Percentiles rank a stretch among this genome's conserved stretches.
Evolutionary conservation across 768 basidiomycete species (phyloP).

Genomic region (Hericium rajendrae): DNA sequence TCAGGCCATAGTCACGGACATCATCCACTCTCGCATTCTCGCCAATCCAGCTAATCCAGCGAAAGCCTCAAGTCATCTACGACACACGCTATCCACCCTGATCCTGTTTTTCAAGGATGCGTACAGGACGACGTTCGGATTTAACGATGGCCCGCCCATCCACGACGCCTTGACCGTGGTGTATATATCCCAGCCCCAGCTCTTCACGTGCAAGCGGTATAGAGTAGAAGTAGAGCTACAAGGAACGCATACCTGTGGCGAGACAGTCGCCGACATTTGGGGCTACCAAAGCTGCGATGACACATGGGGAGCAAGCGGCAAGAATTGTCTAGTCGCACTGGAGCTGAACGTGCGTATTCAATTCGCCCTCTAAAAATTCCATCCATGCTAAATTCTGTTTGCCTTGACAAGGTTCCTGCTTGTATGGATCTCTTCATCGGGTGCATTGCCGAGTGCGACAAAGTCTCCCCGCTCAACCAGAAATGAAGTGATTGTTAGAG

Average conservation of each 20-base stretch:
- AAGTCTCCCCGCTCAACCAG: constrained; percentile 50
- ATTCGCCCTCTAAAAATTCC: background rate
- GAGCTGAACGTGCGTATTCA: constrained; percentile 47
- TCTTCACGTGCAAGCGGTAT: constrained; percentile 56
- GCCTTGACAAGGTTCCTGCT: constrained; percentile 35
- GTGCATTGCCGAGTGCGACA: constrained; percentile 49
- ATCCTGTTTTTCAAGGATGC: constrained; percentile 64
- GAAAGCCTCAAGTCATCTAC: constrained; percentile 35
- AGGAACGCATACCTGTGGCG: constrained; percentile 57
- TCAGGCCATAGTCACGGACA: constrained; percentile 61
- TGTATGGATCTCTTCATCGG: constrained; percentile 63
- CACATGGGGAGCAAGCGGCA: constrained; percentile 63
- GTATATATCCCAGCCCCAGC: constrained; percentile 57
- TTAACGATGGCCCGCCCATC: constrained; percentile 76
- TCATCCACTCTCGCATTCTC: constrained; percentile 45
- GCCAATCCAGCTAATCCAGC: constrained; percentile 4
- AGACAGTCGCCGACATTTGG: constrained; percentile 77
- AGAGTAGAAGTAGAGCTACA: constrained; percentile 76
- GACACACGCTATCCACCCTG: constrained; percentile 66
- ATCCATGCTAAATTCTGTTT: background rate
- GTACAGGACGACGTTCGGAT: constrained; percentile 72
- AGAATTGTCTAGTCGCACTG: constrained; percentile 68
- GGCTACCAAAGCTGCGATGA: constrained; percentile 48
- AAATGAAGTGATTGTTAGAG: background rate
- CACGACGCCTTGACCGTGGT: constrained; percentile 82